Evolutionary conservation across 768 basidiomycete species (phyloP).

Genomic region (Leccinum disarticulatum): DNA sequence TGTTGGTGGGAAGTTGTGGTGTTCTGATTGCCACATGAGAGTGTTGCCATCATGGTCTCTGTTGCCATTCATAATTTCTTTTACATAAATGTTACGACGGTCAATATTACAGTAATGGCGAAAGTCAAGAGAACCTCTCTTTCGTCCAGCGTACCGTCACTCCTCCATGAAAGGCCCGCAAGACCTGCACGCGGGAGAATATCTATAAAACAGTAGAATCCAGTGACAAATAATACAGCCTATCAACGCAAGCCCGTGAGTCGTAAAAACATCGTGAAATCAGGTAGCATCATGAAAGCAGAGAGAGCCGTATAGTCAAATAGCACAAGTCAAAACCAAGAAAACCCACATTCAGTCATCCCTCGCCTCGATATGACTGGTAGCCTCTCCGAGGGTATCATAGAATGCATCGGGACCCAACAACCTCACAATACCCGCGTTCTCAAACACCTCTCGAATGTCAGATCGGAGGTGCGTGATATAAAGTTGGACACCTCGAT

Average conservation of each 20-base stretch:
- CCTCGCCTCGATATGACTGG: constrained; percentile 36
- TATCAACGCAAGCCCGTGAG: neutral
- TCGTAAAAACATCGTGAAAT: constrained; percentile 3
- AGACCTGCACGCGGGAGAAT: neutral
- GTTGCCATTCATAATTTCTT: too few species aligned
- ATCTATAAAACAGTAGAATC: neutral
- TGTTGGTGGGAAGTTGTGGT: too few species aligned
- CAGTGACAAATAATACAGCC: neutral
- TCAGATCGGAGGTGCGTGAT: constrained; percentile 44
- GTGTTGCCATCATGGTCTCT: too few species aligned
- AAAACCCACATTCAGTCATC: constrained; percentile 8
- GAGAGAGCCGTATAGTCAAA: neutral
- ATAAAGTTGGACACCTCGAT: constrained; percentile 44
- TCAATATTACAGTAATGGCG: too few species aligned
- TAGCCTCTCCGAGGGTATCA: constrained; percentile 43
- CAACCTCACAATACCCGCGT: constrained; percentile 43
- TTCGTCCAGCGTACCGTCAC: too few species aligned
- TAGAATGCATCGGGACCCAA: constrained; percentile 47
- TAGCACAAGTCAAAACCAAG: neutral
- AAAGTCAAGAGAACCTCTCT: too few species aligned
- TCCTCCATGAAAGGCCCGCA: too few species aligned
- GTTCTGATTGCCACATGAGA: too few species aligned
- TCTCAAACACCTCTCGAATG: constrained; percentile 40
- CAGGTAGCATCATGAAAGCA: neutral
- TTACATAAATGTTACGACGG: too few species aligned